Percentiles rank a stretch among this genome's conserved stretches.
Evolutionary conservation across 2,329 filamentous ascomycete species (phyloP).

Genomic region (Xylariaceae sp.): DNA sequence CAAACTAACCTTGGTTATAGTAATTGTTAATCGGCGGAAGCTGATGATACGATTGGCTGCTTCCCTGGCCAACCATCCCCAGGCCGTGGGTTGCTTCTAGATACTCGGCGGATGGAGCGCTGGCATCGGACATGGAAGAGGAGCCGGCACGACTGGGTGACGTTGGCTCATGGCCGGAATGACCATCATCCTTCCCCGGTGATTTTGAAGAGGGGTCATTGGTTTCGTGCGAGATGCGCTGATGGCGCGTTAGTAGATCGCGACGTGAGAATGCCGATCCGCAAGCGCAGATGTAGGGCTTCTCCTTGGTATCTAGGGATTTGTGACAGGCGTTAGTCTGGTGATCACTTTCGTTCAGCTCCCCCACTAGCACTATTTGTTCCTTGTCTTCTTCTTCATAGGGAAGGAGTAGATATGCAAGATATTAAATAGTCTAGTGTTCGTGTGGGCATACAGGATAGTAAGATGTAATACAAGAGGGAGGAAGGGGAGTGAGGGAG

Average conservation of each 20-base stretch:
- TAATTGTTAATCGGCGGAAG: conserved; percentile 25
- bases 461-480: too few species aligned
- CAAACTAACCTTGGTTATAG: conserved; percentile 26
- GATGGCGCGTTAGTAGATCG: conserved; percentile 42
- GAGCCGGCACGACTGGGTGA: conserved; percentile 28
- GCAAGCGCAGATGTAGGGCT: conserved; percentile 43
- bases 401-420: too few species aligned
- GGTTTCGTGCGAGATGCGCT: conserved; percentile 37
- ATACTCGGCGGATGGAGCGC: conserved; percentile 24
- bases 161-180: conserved; percentile 26
- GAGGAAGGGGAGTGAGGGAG: conserved; percentile 15
- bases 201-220: conserved; percentile 26
- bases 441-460: too few species aligned
- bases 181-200: conserved; percentile 28
- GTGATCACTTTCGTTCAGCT: conserved; percentile 1
- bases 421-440: too few species aligned
- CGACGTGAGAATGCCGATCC: conserved; percentile 42
- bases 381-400: too few species aligned
- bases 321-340: conserved; percentile 11
- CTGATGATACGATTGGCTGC: conserved; percentile 22
- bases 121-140: conserved; percentile 33
- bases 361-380: conserved; percentile 21
- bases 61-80: conserved; percentile 20
- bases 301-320: conserved; percentile 44
- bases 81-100: conserved; percentile 20